Percentiles rank a stretch among this genome's conserved stretches.
Conservation (phyloP, 257 asterid genomes). For the Solanum tarapatanum region DNA sequence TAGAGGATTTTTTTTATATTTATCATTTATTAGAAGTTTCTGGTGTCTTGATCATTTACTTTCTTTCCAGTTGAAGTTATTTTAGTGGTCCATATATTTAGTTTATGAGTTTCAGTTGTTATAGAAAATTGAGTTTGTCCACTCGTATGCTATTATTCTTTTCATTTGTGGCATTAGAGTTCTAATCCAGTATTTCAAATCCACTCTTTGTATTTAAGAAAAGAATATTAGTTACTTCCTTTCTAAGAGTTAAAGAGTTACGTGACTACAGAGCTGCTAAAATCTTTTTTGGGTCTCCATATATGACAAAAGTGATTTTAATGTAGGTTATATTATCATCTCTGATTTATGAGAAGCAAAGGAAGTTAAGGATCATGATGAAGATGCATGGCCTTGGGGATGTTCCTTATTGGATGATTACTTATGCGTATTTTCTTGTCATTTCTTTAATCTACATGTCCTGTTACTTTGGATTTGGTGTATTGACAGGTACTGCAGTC, state of each 20-base stretch:
- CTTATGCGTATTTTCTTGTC: slow-evolving; percentile 27
- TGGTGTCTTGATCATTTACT: background rate
- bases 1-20: background rate
- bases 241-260: background rate
- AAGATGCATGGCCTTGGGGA: slow-evolving; percentile 38
- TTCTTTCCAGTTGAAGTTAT: background rate
- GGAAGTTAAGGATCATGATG: slow-evolving; percentile 32
- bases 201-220: background rate
- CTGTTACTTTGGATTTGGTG: slow-evolving; percentile 20
- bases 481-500: slow-evolving; percentile 12
- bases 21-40: background rate
- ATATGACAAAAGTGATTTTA: background rate
- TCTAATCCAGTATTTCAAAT: background rate
- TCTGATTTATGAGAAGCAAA: slow-evolving; percentile 34
- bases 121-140: background rate
- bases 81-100: background rate
- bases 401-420: slow-evolving; percentile 25
- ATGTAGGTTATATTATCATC: slow-evolving; percentile 21
- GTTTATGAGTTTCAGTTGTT: background rate
- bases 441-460: slow-evolving; percentile 16
- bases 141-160: background rate
- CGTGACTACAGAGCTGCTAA: background rate
- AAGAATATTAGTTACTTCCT: background rate
- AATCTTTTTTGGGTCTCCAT: background rate
- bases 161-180: background rate